These are phyloP conservation scores for Cordyceps cicadae DNA, from an alignment of 2,329 filamentous ascomycete genomes.

Conservation along the genomic window DNA sequence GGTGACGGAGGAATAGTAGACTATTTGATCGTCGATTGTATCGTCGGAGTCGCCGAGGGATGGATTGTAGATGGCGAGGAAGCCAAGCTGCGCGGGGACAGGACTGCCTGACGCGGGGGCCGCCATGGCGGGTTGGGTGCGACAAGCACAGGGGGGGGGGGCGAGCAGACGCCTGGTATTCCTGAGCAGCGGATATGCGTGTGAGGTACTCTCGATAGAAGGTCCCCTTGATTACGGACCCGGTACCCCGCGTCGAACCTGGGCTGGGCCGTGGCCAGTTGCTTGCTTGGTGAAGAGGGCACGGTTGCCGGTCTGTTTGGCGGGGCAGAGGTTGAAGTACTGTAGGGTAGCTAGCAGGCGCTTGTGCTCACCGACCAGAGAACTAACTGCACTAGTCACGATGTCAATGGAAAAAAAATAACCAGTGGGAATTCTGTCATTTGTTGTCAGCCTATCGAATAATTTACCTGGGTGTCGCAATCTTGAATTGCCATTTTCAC, in stretches of 20 bases:
- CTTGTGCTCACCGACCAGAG: background rate
- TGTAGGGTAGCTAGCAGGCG: background rate
- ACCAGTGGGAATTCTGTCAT: background rate
- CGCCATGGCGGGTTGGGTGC: slow-evolving; percentile 5
- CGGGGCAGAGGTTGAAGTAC: background rate
- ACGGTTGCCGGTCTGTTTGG: background rate
- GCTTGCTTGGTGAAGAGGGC: background rate
- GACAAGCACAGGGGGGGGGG: background rate
- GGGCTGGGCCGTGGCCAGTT: background rate
- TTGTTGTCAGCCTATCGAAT: background rate
- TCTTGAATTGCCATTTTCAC: too few relatives aligned
- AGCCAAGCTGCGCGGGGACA: slow-evolving; percentile 72
- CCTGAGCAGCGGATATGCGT: background rate
- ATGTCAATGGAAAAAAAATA: fast-evolving
- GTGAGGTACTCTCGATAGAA: background rate
- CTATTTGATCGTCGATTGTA: slow-evolving; percentile 69
- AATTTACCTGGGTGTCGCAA: too few relatives aligned
- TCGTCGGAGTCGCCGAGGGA: slow-evolving; percentile 55
- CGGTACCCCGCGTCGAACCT: background rate
- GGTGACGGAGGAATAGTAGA: slow-evolving; percentile 74
- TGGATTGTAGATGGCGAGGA: slow-evolving; percentile 92
- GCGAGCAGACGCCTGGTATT: background rate
- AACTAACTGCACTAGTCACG: background rate
- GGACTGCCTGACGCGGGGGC: slow-evolving; percentile 18
- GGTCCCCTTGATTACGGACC: background rate